Percentiles rank a stretch among this genome's conserved stretches.
These are phyloP conservation scores for Teunomyces kruisii DNA, from an alignment of 805 yeast species.

Conservation along the genomic window DNA sequence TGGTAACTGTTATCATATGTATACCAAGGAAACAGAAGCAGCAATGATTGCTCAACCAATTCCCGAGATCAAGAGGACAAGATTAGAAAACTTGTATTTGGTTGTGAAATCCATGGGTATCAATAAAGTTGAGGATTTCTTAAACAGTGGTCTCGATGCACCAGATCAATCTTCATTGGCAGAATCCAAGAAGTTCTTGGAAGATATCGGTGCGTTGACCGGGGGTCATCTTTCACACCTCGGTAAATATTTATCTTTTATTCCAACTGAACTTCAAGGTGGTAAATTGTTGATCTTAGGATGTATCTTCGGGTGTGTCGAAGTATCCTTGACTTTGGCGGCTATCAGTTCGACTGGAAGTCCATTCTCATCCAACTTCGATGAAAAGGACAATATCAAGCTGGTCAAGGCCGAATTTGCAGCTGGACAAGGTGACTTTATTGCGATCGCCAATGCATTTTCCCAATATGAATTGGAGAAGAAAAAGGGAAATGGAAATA, in stretches of 20 bases:
- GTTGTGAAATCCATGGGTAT: constrained; percentile 90
- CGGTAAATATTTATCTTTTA: constrained; percentile 74
- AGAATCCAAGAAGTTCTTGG: constrained; percentile 51
- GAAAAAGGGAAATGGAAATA: constrained; percentile 24
- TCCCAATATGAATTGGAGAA: constrained; percentile 46
- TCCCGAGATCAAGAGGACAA: constrained; percentile 86
- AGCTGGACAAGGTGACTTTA: constrained; percentile 69
- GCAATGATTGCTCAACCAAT: constrained; percentile 70
- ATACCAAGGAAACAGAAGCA: constrained; percentile 55
- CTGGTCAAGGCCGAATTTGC: constrained; percentile 37
- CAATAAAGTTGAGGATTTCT: constrained; percentile 63
- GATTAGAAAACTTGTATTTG: constrained; percentile 78
- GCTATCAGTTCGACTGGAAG: constrained; percentile 70
- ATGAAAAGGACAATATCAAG: constrained; percentile 65
- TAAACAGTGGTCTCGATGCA: constrained; percentile 77
- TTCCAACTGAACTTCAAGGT: constrained; percentile 84
- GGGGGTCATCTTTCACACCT: constrained; percentile 60
- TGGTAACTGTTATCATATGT: constrained; percentile 82
- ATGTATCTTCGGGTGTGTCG: constrained; percentile 79
- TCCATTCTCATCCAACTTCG: constrained; percentile 66
- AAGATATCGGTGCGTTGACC: constrained; percentile 70
- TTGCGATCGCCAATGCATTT: constrained; percentile 63
- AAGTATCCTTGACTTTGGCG: constrained; percentile 75
- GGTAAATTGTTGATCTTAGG: constrained; percentile 82
- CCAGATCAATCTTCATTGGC: constrained; percentile 58